These are phyloP conservation scores for Aspergillus sp. DNA, from an alignment of 2,329 filamentous ascomycete species.

Conservation along the genomic window DNA sequence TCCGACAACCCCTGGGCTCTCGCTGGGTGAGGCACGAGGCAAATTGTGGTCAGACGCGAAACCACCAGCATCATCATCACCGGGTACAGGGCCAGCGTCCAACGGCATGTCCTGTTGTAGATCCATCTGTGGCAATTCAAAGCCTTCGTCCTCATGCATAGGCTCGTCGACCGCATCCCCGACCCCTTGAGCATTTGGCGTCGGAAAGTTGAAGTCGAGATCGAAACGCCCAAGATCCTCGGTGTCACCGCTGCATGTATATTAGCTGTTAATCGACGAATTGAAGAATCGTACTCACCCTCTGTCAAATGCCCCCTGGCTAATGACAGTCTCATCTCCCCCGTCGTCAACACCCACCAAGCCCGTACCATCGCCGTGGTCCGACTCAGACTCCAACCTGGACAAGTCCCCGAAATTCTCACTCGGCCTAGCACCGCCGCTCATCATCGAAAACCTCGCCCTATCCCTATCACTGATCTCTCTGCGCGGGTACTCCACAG, in stretches of 20 bases:
- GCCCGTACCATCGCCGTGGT: slow-evolving; percentile 30
- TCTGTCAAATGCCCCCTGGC: slow-evolving; percentile 29
- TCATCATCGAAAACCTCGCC: slow-evolving; percentile 33
- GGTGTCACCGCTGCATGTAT: slow-evolving; percentile 29
- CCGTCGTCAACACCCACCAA: slow-evolving; percentile 28
- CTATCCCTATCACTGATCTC: slow-evolving; percentile 30
- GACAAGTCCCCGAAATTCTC: slow-evolving; percentile 43
- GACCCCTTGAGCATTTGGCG: slow-evolving; percentile 22
- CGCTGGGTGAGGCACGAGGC: slow-evolving; percentile 19
- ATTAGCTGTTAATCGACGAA: slow-evolving; percentile 7
- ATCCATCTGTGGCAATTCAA: slow-evolving; percentile 21
- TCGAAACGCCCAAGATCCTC: slow-evolving; percentile 35
- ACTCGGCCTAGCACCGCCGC: slow-evolving; percentile 36
- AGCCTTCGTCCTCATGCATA: slow-evolving; percentile 27
- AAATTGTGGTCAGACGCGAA: slow-evolving; percentile 25
- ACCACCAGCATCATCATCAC: slow-evolving; percentile 19
- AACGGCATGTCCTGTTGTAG: slow-evolving; percentile 17
- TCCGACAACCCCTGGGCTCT: slow-evolving; percentile 24
- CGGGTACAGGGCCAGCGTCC: slow-evolving; percentile 16
- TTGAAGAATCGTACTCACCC: slow-evolving; percentile 20
- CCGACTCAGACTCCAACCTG: slow-evolving; percentile 35
- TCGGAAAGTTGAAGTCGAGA: slow-evolving; percentile 33
- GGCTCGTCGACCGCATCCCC: slow-evolving; percentile 22
- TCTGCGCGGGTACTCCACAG: slow-evolving; percentile 36
- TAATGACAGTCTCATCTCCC: slow-evolving; percentile 28